Evolutionary conservation across 2,329 filamentous ascomycete species (phyloP).

Genomic region (Verticillium nonalfalfae): DNA sequence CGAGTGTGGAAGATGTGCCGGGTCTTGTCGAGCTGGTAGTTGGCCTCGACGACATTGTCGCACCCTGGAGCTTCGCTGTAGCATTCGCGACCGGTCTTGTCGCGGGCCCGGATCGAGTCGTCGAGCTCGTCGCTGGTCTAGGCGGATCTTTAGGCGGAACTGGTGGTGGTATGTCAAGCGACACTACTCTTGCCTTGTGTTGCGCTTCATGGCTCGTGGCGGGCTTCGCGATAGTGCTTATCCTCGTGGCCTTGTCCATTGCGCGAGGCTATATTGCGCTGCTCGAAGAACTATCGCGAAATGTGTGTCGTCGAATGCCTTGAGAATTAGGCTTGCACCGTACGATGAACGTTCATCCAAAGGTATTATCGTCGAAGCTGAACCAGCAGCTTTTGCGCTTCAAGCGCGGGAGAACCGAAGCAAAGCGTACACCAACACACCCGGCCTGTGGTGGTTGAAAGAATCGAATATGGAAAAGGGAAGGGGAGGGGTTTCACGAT

Average conservation of each 20-base stretch:
- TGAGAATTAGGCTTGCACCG: not conserved
- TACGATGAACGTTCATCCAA: not conserved
- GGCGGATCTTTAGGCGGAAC: slow-evolving; percentile 6
- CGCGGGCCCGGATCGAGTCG: not conserved
- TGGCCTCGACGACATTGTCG: not conserved
- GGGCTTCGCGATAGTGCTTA: not conserved
- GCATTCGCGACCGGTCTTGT: not conserved
- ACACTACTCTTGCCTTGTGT: not conserved
- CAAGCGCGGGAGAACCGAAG: not conserved
- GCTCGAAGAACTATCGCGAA: not conserved
- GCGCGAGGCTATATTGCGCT: not conserved
- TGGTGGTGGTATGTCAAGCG: slow-evolving; percentile 5
- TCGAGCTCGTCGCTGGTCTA: not conserved
- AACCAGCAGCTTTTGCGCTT: not conserved
- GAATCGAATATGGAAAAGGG: not conserved
- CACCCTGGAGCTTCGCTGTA: not conserved
- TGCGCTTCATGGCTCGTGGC: not conserved
- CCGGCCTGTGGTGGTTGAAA: not conserved
- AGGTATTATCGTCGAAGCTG: not conserved
- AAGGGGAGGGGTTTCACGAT: not conserved
- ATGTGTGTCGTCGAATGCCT: not conserved
- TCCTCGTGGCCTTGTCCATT: not conserved
- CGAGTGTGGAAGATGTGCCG: not conserved
- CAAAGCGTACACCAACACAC: not conserved
- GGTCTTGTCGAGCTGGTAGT: not conserved